phyloP scores from a whole-genome alignment of 345 rosid species.

The Rhodomyrtus tomentosa region DNA sequence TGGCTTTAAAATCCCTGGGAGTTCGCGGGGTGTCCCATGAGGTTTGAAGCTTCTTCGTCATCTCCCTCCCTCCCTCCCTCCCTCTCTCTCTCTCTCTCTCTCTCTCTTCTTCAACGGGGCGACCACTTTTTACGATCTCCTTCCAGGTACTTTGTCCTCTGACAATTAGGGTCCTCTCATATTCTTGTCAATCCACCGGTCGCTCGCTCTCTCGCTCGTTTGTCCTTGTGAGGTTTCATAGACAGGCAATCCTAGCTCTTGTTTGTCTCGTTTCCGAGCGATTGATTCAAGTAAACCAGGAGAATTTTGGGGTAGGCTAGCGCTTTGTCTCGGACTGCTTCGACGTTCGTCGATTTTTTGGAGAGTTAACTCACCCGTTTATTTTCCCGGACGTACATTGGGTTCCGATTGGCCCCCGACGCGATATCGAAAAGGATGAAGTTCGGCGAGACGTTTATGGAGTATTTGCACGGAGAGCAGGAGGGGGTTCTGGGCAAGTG shows the following conservation, averaged over 20 bases:
- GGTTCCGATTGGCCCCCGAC: background rate
- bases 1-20: background rate
- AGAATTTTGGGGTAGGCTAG: background rate
- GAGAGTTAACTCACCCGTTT: background rate
- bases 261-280: background rate
- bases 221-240: background rate
- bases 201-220: background rate
- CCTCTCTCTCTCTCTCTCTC: background rate
- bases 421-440: slow-evolving; percentile 33
- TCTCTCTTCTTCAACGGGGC: background rate
- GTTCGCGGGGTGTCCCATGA: background rate
- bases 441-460: slow-evolving; percentile 78
- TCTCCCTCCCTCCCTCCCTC: background rate
- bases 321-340: background rate
- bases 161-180: background rate
- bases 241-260: background rate
- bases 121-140: background rate
- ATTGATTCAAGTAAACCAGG: background rate
- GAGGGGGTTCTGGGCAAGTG: slow-evolving; percentile 44
- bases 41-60: background rate
- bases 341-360: background rate
- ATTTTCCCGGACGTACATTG: background rate
- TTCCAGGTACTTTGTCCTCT: background rate
- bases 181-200: background rate
- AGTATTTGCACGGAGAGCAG: slow-evolving; percentile 64